Base-by-base conservation (phyloP, 2,329 filamentous ascomycete species). In the Botrytis hyacinthi region DNA sequence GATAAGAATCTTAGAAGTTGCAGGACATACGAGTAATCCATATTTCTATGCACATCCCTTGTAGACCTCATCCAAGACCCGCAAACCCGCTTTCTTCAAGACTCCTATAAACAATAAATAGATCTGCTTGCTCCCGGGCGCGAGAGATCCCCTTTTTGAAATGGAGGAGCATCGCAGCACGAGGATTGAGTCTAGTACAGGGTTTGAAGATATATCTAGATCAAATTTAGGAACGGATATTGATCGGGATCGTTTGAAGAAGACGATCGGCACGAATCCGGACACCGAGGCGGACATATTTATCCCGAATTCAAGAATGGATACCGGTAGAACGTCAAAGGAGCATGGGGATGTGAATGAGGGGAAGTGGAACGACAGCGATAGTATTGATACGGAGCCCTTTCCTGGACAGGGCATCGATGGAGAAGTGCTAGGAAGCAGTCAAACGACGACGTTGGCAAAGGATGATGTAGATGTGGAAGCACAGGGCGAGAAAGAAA, bases 351-450 rank as follows among this genome's bases (percentile, higher is more conserved):
- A 66, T 48, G 20, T 35, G 20, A 66, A 66, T 9, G 62, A 66
- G 44, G 42, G 22, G 29, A 35, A 22, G 10, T 66, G 62, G 62
- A 66, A 48, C 5, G 70, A 71, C 22, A 71, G 29, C 16, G 29
- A 40, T 42, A 71, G 70, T 66, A 57, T 71, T 37, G 48, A 71
- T 60, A 42, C 59, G 4, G 70, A 66, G 26, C 60, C 46, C 29
- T 65, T 65, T 32, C 44, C 70, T 8, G 32, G 44, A 35, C 59
- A 66, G 63, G 35, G 40, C 35, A 18, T 26, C 32, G 37, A 70
- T 18, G 67, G 44, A 29, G 70, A 71, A 40, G 46, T 46, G 14
- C 35, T 57, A n/a, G 70, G 60, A 37, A 29, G 44, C 40, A 71
- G 70, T 44, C 60, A 66, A 35, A 65, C 70, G 10, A 42, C 59